Conservation (phyloP, 257 asterid species). For the Avicennia marina region DNA sequence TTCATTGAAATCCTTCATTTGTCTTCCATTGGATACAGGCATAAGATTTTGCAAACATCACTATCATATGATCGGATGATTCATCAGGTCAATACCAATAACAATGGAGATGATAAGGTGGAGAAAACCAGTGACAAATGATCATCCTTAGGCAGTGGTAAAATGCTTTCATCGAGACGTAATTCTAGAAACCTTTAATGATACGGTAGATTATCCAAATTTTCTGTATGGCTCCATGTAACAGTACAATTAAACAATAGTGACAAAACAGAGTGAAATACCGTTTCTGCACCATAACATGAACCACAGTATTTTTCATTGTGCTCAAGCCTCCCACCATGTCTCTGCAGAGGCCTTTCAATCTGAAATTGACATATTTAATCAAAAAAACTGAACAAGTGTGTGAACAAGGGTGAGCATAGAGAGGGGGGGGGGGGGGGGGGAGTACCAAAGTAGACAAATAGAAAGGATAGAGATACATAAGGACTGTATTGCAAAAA, state of each 20-base stretch:
- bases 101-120: background rate
- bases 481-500: conserved; percentile 1
- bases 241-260: conserved; percentile 2
- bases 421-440: too few species aligned
- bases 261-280: conserved; percentile 25
- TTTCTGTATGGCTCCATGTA: conserved; percentile 1
- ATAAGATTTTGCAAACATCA: too few species aligned
- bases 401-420: background rate
- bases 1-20: too few species aligned
- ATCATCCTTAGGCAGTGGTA: too few species aligned
- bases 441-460: too few species aligned
- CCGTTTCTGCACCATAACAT: conserved; percentile 97
- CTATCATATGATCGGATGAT: background rate
- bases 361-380: conserved; percentile 47
- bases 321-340: conserved; percentile 96
- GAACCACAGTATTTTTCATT: conserved; percentile 96
- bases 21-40: too few species aligned
- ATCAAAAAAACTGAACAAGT: background rate
- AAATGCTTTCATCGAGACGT: too few species aligned
- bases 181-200: too few species aligned
- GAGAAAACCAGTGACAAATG: too few species aligned
- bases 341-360: conserved; percentile 94
- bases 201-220: conserved; percentile 11
- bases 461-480: background rate
- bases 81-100: background rate